phyloP scores from a whole-genome alignment of 345 rosid species.

The Heritiera fomes region DNA sequence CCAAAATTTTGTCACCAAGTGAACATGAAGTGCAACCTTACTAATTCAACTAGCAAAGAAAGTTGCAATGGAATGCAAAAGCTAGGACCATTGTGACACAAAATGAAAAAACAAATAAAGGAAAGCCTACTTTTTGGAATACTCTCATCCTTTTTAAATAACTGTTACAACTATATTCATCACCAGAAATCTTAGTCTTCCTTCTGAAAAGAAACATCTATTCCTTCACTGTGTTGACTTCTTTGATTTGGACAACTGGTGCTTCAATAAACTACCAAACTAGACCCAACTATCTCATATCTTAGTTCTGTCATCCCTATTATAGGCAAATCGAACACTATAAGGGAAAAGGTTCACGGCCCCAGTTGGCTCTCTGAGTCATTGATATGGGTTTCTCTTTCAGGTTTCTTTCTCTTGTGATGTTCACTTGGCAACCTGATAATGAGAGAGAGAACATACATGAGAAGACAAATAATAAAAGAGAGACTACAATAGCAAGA shows the following conservation, averaged over 20 bases:
- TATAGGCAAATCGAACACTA: conserved; percentile 12
- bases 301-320: conserved; percentile 27
- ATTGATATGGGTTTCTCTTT: conserved; percentile 49
- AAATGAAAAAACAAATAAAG: background rate
- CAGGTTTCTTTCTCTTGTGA: conserved; percentile 53
- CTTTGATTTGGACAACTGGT: conserved; percentile 1
- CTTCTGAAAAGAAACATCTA: conserved; percentile 19
- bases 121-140: conserved; percentile 2
- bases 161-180: conserved; percentile 19
- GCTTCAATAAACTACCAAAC: conserved; percentile 28
- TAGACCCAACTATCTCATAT: conserved; percentile 33
- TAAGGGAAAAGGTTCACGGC: conserved; percentile 25
- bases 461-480: background rate
- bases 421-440: conserved; percentile 64
- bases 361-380: conserved; percentile 43
- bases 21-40: background rate
- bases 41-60: background rate
- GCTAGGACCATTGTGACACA: background rate
- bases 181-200: background rate
- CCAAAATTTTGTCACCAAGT: background rate
- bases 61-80: conserved; percentile 7
- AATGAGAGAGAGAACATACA: background rate
- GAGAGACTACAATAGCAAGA: background rate
- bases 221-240: conserved; percentile 8
- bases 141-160: conserved; percentile 12